Conservation (phyloP, 208 protist genomes). For the Trichomonas vaginalis region DNA sequence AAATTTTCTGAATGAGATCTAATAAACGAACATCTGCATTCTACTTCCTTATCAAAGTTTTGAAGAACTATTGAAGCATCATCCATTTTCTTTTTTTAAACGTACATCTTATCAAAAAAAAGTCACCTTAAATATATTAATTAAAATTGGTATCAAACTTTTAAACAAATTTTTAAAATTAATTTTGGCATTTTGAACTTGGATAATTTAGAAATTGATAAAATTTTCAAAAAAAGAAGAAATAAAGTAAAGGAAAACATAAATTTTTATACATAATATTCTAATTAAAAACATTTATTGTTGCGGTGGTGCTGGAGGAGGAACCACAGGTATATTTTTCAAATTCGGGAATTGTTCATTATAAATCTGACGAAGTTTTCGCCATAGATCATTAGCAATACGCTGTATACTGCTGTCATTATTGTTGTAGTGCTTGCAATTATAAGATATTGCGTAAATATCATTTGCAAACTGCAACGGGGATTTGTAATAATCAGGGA, state of each 20-base stretch:
- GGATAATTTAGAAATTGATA: too few species aligned
- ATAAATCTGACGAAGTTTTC: not conserved
- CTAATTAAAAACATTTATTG: too few species aligned
- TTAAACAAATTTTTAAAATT: too few species aligned
- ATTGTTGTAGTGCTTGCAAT: not conserved
- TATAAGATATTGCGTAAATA: not conserved
- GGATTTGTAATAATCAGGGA: not conserved
- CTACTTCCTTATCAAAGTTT: constrained; percentile 2
- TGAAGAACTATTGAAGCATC: not conserved
- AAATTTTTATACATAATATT: too few species aligned
- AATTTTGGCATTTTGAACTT: too few species aligned
- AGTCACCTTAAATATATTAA: too few species aligned
- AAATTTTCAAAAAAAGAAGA: too few species aligned
- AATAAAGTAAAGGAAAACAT: too few species aligned
- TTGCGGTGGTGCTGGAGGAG: too few species aligned
- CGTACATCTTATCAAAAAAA: too few species aligned
- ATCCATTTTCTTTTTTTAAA: not conserved
- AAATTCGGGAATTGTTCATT: not conserved
- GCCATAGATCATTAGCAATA: not conserved
- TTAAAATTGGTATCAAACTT: too few species aligned
- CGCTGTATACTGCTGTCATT: not conserved
- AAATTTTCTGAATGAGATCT: not conserved
- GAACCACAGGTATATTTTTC: too few species aligned
- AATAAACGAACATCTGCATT: not conserved
- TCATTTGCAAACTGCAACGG: not conserved